A percentile compares a stretch with the other conserved stretches of the same genome.
Evolutionary conservation across 2,329 filamentous ascomycete genomes (phyloP).

Genomic region (Talaromyces pinophilus): DNA sequence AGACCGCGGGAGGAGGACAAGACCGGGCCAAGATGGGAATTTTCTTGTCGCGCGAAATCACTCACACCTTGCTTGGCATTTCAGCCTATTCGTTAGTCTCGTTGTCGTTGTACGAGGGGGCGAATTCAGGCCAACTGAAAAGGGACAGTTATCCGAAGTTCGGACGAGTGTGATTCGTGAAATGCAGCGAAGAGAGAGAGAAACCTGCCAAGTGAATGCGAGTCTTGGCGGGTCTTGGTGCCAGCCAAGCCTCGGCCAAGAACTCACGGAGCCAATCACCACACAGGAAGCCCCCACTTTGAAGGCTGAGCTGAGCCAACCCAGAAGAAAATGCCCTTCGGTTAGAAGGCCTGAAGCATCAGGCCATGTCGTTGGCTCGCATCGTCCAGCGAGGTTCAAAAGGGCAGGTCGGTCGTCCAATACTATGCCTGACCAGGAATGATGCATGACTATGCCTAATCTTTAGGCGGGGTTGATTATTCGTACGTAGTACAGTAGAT

Average conservation of each 20-base stretch:
- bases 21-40: slow-evolving; percentile 36
- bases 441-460: background rate
- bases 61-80: slow-evolving; percentile 27
- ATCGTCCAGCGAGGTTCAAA: background rate
- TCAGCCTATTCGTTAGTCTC: background rate
- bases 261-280: slow-evolving; percentile 17
- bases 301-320: background rate
- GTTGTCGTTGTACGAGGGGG: slow-evolving; percentile 1
- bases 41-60: slow-evolving; percentile 6
- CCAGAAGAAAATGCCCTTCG: background rate
- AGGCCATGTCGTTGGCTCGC: background rate
- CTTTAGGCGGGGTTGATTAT: background rate
- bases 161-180: background rate
- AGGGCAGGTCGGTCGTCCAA: slow-evolving; percentile 5
- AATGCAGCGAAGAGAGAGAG: background rate
- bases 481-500: background rate
- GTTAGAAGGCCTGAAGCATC: slow-evolving; percentile 3
- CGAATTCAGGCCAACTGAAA: slow-evolving; percentile 19
- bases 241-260: slow-evolving; percentile 19
- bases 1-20: slow-evolving; percentile 37
- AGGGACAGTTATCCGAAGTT: background rate
- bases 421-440: background rate
- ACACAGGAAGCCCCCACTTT: background rate
- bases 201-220: background rate
- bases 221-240: slow-evolving; percentile 16